These are phyloP conservation scores for Globisporangium nunn DNA, from an alignment of 352 stramenopile genomes.

Conservation along the genomic window DNA sequence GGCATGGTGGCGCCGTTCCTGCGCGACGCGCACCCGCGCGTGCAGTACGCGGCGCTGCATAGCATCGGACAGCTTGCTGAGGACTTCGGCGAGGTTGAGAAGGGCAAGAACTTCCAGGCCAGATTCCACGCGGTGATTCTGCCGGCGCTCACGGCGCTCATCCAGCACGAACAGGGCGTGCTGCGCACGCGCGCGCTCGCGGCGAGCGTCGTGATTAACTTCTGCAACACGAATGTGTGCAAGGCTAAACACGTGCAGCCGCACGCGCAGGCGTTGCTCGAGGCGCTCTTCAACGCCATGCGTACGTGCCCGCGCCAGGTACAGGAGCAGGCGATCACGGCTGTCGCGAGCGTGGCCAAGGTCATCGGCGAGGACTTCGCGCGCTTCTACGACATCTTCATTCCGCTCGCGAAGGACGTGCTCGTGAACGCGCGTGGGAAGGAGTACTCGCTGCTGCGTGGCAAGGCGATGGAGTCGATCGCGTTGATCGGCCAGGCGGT, in stretches of 20 bases:
- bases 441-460: conserved; percentile 74
- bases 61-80: conserved; percentile 78
- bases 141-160: conserved; percentile 54
- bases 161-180: conserved; percentile 56
- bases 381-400: conserved; percentile 84
- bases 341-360: conserved; percentile 78
- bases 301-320: conserved; percentile 72
- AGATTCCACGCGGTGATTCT: conserved; percentile 65
- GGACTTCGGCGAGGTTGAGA: conserved; percentile 79
- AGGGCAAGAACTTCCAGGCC: conserved; percentile 85
- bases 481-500: conserved; percentile 83
- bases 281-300: conserved; percentile 76
- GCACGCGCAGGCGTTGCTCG: conserved; percentile 61
- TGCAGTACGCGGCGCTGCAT: conserved; percentile 80
- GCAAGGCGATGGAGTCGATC: conserved; percentile 87
- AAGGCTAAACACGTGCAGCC: conserved; percentile 67
- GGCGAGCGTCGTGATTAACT: conserved; percentile 78
- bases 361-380: conserved; percentile 75
- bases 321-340: conserved; percentile 85
- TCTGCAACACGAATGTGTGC: conserved; percentile 82
- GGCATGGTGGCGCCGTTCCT: conserved; percentile 60
- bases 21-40: conserved; percentile 61
- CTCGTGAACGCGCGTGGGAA: conserved; percentile 67
- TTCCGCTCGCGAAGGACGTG: conserved; percentile 81
- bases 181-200: conserved; percentile 70